Evolutionary conservation across 2,329 filamentous ascomycete genomes (phyloP), one percentile per base, ranked within the genome.

Genomic region (Endothia cerciana): DNA sequence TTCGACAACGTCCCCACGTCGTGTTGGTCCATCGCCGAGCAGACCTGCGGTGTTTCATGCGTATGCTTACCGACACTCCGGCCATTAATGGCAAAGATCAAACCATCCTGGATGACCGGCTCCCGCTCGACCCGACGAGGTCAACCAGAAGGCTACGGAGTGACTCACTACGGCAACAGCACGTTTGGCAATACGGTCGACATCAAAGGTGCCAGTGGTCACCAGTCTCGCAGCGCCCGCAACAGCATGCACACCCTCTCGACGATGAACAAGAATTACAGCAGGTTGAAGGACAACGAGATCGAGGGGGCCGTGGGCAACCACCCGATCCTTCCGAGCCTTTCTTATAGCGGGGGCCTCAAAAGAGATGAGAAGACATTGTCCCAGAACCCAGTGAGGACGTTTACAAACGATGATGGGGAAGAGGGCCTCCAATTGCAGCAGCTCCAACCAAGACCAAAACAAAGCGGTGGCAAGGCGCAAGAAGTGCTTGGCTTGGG

Each of bases 1-100:
- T 79, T 75, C 71, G 74, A 78, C 63, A 79, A 79, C 63, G 73
- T 79, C 3, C 73, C 73, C 33, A 73, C 73, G 1, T 75, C 77
- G 0, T 72, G 71, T 62, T 79, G 77, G 77, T 78, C 75, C 49
- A 72, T 78, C 49, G 72, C 70, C 60, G 77, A 79, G 65, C 65
- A 78, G 3, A 73, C 72, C 68, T 77, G 73, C 1, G 77, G 74
- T 13, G 74, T 79, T 28, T 75, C 71, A 25, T 79, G 77, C 69
- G 73, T 72, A 4, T 79, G 77, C 64, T 71, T 79, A 19, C 75
- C 77, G 1, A 79, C 76, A 0, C 69, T 79, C 4, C 73, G 77
- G 19, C 75, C 74, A 10, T 63, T 76, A 13, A 66, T 74, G 30
- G 40, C 60, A 7, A 67, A 63, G 59, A 70, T 71, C 6, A 73